Conservation (phyloP, 2,329 filamentous ascomycete species). For the Tolypocladium sp. region DNA sequence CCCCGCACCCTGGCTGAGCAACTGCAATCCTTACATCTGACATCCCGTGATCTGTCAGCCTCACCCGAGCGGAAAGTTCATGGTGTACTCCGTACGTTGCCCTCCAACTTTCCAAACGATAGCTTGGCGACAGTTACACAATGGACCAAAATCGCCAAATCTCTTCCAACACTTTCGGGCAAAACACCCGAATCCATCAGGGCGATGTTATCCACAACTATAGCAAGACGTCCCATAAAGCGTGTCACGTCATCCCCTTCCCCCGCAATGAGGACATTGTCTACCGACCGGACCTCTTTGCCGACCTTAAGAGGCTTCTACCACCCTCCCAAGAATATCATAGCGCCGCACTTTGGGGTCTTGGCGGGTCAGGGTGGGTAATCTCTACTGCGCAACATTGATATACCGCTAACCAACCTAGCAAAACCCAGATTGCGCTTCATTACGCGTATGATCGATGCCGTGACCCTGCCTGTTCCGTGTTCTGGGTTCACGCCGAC, state of each 20-base stretch:
- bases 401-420: slow-evolving; percentile 5
- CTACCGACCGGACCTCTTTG: neutral
- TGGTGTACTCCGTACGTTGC: too few relatives aligned
- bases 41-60: too few relatives aligned
- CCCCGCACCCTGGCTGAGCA: too few relatives aligned
- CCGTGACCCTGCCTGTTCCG: slow-evolving; percentile 12
- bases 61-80: too few relatives aligned
- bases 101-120: too few relatives aligned
- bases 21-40: too few relatives aligned
- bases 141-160: too few relatives aligned
- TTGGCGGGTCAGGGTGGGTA: neutral
- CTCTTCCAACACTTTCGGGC: too few relatives aligned
- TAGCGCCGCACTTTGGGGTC: neutral
- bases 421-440: slow-evolving; percentile 28
- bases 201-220: too few relatives aligned
- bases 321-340: neutral
- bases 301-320: neutral
- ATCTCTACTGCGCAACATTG: neutral
- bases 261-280: neutral
- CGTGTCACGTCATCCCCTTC: neutral
- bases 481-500: slow-evolving; percentile 29
- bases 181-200: too few relatives aligned
- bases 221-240: too few relatives aligned
- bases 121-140: too few relatives aligned
- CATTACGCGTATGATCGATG: slow-evolving; percentile 20